Percentiles rank a stretch among this genome's conserved stretches.
Conservation (phyloP, 2,329 filamentous ascomycete genomes). For the Paramyrothecium roridum region DNA sequence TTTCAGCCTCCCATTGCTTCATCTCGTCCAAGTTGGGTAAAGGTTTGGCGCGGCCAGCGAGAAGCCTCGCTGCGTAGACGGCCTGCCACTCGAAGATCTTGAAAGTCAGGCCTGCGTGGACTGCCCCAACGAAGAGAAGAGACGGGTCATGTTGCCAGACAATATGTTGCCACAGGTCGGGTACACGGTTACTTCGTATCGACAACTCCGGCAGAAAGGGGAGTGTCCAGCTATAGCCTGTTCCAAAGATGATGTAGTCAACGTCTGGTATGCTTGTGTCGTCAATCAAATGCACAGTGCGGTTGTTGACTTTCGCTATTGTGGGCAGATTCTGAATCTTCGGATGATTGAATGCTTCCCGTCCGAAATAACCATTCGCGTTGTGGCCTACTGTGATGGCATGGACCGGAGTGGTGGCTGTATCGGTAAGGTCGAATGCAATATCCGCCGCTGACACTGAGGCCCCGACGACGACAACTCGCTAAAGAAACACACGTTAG, state of each 20-base stretch:
- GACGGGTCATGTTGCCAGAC: constrained; percentile 52
- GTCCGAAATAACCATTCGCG: constrained; percentile 53
- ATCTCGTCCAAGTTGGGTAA: constrained; percentile 49
- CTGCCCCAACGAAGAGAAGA: constrained; percentile 56
- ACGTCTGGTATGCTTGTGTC: constrained; percentile 49
- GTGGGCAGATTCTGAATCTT: constrained; percentile 43
- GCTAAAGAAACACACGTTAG: constrained; percentile 29
- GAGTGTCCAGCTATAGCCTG: constrained; percentile 62
- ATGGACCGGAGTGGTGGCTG: constrained; percentile 44
- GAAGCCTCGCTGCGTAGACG: constrained; percentile 55
- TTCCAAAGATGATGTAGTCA: constrained; percentile 64
- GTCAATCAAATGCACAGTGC: constrained; percentile 54
- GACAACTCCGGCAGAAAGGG: constrained; percentile 55
- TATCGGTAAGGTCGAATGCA: constrained; percentile 46
- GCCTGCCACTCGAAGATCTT: constrained; percentile 69
- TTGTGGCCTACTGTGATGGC: constrained; percentile 47
- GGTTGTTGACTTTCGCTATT: constrained; percentile 39
- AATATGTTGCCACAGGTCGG: constrained; percentile 55
- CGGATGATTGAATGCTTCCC: constrained; percentile 58
- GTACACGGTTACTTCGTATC: constrained; percentile 52
- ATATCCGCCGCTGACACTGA: constrained; percentile 65
- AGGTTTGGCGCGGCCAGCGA: constrained; percentile 49
- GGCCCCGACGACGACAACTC: constrained; percentile 59
- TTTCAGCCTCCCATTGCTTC: constrained; percentile 53
- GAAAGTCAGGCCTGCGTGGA: constrained; percentile 58